These are phyloP conservation scores for Mycena alexandri DNA, from an alignment of 768 basidiomycete species.

Conservation along the genomic window DNA sequence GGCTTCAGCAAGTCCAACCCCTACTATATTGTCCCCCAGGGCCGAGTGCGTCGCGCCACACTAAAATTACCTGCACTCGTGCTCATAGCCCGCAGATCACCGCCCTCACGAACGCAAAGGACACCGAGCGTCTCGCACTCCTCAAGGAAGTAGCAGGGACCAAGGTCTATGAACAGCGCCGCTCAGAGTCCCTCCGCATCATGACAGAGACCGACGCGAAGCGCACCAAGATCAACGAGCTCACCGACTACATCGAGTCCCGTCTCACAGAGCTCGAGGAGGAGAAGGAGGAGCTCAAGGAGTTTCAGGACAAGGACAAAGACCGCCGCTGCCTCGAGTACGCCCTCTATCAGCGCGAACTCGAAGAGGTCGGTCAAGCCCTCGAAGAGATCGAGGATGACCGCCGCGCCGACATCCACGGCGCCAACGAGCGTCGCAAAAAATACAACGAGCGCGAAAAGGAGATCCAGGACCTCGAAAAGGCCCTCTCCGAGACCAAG, in stretches of 20 bases:
- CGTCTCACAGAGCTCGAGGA: constrained; percentile 93
- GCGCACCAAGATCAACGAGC: constrained; percentile 89
- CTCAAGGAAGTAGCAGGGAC: constrained; percentile 99
- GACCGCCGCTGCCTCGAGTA: constrained; percentile 96
- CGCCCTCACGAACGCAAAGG: constrained; percentile 95
- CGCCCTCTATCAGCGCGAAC: constrained; percentile 90
- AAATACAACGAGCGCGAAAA: constrained; percentile 88
- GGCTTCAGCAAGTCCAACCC: constrained; percentile 99
- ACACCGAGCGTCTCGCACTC: constrained; percentile 92
- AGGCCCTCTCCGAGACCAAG: constrained; percentile 75
- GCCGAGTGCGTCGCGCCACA: constrained; percentile 71
- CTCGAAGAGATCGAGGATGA: constrained; percentile 91
- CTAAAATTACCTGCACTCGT: neutral
- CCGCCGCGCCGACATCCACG: constrained; percentile 83
- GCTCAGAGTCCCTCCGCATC: constrained; percentile 92
- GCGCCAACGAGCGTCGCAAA: constrained; percentile 84
- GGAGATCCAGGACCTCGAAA: constrained; percentile 81
- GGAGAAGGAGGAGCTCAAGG: constrained; percentile 97
- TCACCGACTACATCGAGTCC: constrained; percentile 92
- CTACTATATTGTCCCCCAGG: constrained; percentile 99
- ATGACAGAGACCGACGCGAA: constrained; percentile 98
- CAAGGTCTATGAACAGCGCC: constrained; percentile 96
- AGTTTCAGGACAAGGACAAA: constrained; percentile 96
- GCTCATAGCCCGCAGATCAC: constrained; percentile 76
- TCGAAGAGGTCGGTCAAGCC: constrained; percentile 89